Evolutionary conservation across 1,284 basidiomycete genomes (phyloP), one percentile per base, ranked within the genome.

Genomic region (Leccinum idahoense): DNA sequence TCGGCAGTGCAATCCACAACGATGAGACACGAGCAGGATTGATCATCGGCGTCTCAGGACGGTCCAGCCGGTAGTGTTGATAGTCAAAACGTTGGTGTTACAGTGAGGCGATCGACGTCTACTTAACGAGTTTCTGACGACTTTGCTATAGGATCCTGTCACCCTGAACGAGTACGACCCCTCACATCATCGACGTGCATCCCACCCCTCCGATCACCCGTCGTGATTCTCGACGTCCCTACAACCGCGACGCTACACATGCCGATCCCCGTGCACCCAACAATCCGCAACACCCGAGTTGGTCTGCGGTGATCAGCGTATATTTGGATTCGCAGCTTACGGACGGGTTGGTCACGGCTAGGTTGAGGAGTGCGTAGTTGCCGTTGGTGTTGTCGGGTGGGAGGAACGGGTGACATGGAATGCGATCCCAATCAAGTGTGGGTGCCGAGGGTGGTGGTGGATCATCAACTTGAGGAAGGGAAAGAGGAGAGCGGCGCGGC

Each of bases 351-450:
- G 82, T 92, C 32, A 81, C 90, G 5, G 82, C 90, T 2, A 92
- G 92, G 0, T 71, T 90, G 32, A 80, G 88, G 57, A 84, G 78
- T 62, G 85, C 84, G 4, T 82, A 86, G 10, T 66, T 90, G 11
- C 86, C 90, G 2, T 76, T 89, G 49, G 76, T 94, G 26, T 76
- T 92, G 44, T 88, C 92, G 1, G 87, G 87, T 8, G 77, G 79
- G 89, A 92, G 72, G 85, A 86, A 66, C 79, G 74, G 59, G 61
- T 92, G 12, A 74, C 75, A 4, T 92, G 90, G 87, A 82, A 81
- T 41, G 70, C 91, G 29, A 81, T 91, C 26, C 86, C 90, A 1
- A 72, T 92, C 35, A 88, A 90, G 65, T 91, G 89, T 72, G 89
- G 90, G 57, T 78, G 14, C 89, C 89, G 11, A 75, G 76, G 41